These are phyloP conservation scores for Aspergillus sp. DNA, from an alignment of 2,329 filamentous ascomycete genomes.

Conservation along the genomic window DNA sequence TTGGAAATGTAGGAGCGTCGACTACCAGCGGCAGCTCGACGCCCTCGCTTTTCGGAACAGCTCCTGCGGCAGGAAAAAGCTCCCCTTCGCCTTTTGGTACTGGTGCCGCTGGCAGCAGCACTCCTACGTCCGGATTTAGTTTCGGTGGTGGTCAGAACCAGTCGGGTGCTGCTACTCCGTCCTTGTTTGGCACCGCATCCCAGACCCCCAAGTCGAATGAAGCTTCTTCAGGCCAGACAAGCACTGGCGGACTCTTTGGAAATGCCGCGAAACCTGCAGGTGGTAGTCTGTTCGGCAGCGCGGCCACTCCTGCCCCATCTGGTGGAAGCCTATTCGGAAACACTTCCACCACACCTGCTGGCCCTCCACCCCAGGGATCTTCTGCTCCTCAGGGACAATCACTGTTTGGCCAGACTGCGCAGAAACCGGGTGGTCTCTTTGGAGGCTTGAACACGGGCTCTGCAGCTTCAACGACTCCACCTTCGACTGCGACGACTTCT, in stretches of 20 bases:
- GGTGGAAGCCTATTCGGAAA: constrained; percentile 32
- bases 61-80: constrained; percentile 9
- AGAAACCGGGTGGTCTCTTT: constrained; percentile 24
- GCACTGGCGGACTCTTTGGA: constrained; percentile 30
- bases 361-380: constrained; percentile 38
- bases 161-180: constrained; percentile 14
- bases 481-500: constrained; percentile 13
- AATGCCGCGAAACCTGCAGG: constrained; percentile 19
- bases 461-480: constrained; percentile 15
- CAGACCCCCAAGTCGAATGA: constrained; percentile 35
- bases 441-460: constrained; percentile 21
- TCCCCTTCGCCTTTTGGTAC: constrained; percentile 22
- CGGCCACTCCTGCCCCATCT: constrained; percentile 36
- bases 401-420: constrained; percentile 20
- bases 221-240: constrained; percentile 25
- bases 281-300: constrained; percentile 27
- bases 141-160: constrained; percentile 27
- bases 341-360: constrained; percentile 47
- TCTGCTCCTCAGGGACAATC: constrained; percentile 24
- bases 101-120: constrained; percentile 14
- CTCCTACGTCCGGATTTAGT: constrained; percentile 22
- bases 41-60: constrained; percentile 31
- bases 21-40: constrained; percentile 24
- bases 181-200: constrained; percentile 24
- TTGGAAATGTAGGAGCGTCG: constrained; percentile 37